A percentile compares a stretch with the other conserved stretches of the same genome.
Conservation (phyloP, 2,329 filamentous ascomycete genomes). For the Zasmidium cellare region DNA sequence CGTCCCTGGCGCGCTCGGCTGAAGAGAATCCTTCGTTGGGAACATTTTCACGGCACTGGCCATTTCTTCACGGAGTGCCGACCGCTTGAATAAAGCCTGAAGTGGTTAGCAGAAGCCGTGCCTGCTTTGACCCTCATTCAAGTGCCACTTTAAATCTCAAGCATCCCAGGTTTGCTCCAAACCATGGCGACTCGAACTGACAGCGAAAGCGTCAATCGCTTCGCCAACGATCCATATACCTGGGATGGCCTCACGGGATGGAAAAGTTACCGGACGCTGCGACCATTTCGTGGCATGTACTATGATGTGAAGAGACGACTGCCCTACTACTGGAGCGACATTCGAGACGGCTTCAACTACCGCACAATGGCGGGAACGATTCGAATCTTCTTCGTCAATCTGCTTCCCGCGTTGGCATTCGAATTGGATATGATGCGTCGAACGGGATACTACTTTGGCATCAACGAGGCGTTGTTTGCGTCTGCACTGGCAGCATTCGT, state of each 20-base stretch:
- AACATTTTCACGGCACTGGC: neutral
- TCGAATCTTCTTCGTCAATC: conserved; percentile 61
- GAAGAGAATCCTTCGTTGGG: neutral
- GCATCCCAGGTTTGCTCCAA: too few species aligned
- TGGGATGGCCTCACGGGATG: conserved; percentile 38
- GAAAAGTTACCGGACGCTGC: conserved; percentile 39
- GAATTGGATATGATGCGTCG: conserved; percentile 59
- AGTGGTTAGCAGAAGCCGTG: too few species aligned
- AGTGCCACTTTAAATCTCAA: too few species aligned
- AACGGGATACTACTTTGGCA: conserved; percentile 56
- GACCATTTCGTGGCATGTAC: conserved; percentile 55
- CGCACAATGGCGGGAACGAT: conserved; percentile 56
- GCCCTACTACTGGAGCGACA: conserved; percentile 59
- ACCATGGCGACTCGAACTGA: conserved; percentile 3
- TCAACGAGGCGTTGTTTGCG: conserved; percentile 58
- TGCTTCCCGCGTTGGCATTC: conserved; percentile 60
- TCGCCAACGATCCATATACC: conserved; percentile 36
- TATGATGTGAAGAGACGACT: conserved; percentile 54
- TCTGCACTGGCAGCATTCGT: conserved; percentile 58
- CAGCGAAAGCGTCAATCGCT: conserved; percentile 11
- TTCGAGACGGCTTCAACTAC: conserved; percentile 57
- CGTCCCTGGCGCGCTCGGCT: neutral
- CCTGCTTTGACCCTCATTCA: too few species aligned
- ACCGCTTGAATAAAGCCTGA: too few species aligned
- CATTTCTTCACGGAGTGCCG: neutral